Evolutionary conservation across 257 asterid species (phyloP), one percentile per base, ranked within the genome.

Genomic region (Scutellaria barbata): DNA sequence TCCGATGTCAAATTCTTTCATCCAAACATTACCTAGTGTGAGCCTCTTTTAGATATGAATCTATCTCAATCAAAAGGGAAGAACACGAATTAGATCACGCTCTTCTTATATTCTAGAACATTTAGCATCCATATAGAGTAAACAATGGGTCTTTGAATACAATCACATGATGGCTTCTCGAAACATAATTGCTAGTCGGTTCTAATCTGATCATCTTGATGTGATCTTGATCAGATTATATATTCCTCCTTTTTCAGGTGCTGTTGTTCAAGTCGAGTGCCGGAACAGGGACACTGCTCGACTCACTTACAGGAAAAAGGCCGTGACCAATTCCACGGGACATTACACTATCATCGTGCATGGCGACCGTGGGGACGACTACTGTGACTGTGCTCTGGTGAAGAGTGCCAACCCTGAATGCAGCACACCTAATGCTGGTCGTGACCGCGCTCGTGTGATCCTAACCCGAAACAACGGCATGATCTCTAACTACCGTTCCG

Each of bases 401-500:
- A 78, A 80, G 80, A 84, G 89, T 41, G 9, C 79, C 0, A 74
- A 84, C 64, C 70, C 77, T 0, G 81, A 58, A n/a, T 84, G 89
- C 75, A 54, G 73, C 40, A 13, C 30, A 9, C 82, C 86, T 0
- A 80, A 75, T 25, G n/a, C 7, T 0, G 92, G 89, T 0, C 86
- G 92, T 6, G 89, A 87, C 69, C 73, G 74, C 13, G 81, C 92
- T 10, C 82, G 82, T 11, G 81, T 84, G 33, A 75, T 77, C 76
- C 86, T 84, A 37, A 87, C 89, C 52, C 76, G 82, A 69, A 77
- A 81, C 82, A 84, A 84, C 41, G 92, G 92, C 59, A 79, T 87
- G 84, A 42, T 6, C 54, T 69, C 84, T 68, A 54, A 62, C 66
- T 8, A 10, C 4, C 88, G 89, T 8, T 70, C 40, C 2, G 92